Evolutionary conservation across 2,329 filamentous ascomycete genomes (phyloP).

Genomic region (Paecilomyces formosus): DNA sequence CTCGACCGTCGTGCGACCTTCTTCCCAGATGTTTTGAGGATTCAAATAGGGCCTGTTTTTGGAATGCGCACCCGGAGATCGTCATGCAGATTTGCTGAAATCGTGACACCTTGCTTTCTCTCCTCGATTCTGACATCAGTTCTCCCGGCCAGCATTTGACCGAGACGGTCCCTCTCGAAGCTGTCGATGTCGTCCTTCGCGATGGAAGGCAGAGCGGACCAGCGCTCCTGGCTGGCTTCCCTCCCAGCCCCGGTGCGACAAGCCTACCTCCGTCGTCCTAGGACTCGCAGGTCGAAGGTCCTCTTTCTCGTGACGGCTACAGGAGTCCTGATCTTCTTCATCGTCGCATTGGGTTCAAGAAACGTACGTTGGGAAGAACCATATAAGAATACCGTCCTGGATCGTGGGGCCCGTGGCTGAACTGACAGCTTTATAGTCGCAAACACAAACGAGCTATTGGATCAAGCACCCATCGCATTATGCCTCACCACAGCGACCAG

Average conservation of each 20-base stretch:
- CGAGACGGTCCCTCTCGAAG: not conserved
- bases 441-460: constrained; percentile 18
- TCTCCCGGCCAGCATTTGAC: not conserved
- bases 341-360: constrained; percentile 12
- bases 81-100: not conserved
- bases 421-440: constrained; percentile 4
- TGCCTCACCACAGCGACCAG: constrained; percentile 20
- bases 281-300: not conserved
- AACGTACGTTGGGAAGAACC: constrained; percentile 8
- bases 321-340: constrained; percentile 17
- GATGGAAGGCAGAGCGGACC: not conserved
- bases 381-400: not conserved
- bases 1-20: not conserved
- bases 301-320: constrained; percentile 4
- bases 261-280: constrained; percentile 6
- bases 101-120: not conserved
- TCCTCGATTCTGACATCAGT: not conserved
- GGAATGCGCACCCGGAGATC: not conserved
- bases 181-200: not conserved
- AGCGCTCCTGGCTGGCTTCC: not conserved
- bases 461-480: constrained; percentile 25
- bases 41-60: not conserved
- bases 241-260: constrained; percentile 15
- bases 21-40: not conserved
- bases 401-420: not conserved